A percentile compares a stretch with the other conserved stretches of the same genome.
Conservation (phyloP, 2,329 filamentous ascomycete species). For the Lachnellula hyalina region DNA sequence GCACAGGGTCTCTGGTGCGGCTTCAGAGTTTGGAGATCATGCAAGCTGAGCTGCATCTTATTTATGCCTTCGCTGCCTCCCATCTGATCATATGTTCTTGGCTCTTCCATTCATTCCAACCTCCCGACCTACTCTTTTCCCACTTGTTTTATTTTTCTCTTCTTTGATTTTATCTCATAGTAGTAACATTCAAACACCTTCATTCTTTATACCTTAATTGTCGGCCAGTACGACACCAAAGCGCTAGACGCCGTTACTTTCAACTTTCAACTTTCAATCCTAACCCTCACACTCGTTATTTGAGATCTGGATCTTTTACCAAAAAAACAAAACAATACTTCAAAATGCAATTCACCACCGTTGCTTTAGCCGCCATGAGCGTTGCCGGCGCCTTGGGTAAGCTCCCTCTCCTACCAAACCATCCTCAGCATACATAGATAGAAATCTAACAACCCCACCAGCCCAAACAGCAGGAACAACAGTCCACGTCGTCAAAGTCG, state of each 20-base stretch:
- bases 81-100: slow-evolving; percentile 8
- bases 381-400: slow-evolving; percentile 27
- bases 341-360: slow-evolving; percentile 31
- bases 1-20: not conserved
- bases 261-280: not conserved
- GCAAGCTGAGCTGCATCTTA: not conserved
- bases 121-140: slow-evolving; percentile 6
- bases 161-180: slow-evolving; percentile 2
- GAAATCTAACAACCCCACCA: slow-evolving; percentile 2
- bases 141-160: slow-evolving; percentile 4
- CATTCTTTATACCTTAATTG: slow-evolving; percentile 24
- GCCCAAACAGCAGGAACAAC: slow-evolving; percentile 20
- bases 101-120: slow-evolving; percentile 1
- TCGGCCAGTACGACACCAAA: slow-evolving; percentile 31
- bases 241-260: slow-evolving; percentile 26
- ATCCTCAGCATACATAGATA: not conserved
- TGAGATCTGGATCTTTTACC: slow-evolving; percentile 15
- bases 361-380: slow-evolving; percentile 28
- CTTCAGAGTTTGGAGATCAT: slow-evolving; percentile 7
- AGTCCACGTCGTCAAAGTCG: slow-evolving; percentile 63
- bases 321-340: slow-evolving; percentile 4
- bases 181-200: slow-evolving; percentile 4
- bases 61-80: slow-evolving; percentile 11
- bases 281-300: slow-evolving; percentile 20
- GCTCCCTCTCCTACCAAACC: slow-evolving; percentile 5